Base-by-base conservation (phyloP, 352 stramenopile species). In the Pythium scleroteichum region DNA sequence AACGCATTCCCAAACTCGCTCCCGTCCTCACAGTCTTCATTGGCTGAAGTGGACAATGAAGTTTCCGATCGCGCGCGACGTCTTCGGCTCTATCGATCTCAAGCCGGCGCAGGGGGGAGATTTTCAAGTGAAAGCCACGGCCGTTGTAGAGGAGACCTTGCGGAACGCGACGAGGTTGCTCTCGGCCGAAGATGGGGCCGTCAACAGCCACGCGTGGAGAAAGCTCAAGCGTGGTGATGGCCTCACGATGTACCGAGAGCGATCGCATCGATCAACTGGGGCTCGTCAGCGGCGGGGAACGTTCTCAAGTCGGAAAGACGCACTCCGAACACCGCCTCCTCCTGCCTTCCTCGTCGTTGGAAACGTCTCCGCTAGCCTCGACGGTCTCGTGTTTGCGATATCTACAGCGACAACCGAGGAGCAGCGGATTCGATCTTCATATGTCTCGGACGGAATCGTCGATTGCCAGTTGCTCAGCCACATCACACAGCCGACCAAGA, bases 321-420 rank as follows among this genome's bases (percentile, higher is more conserved):
- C 50, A n/a, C 29, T 35, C 0, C 16, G 5, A 10, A 10, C 5
- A 10, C 29, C 29, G 10, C 29, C 29, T 5, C 29, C 29, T 16
- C 78, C 76, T 0, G 79, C 71, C 14, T 61, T 89, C 45, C 53
- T 85, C 23, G 67, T 85, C 40, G 55, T 83, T 13, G 81, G 81
- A 9, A 74, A 75, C 7, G 47, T 88, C 17, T 54, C 71, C 2
- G 75, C 78, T 7, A 71, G 55, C 16, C 59, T 91, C 35, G 75
- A 91, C 27, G 79, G 87, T 51, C 57, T 86, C 49, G 82, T 91
- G 75, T 89, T 85, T 57, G 78, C 72, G 14, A 32, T 71, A 9
- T 64, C 73, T 20, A 68, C 73, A 26, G 67, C 68, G 16, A 72
- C 72, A 22, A 67, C 79, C n/a, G 71, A 76, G 20, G 65, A 68